Evolutionary conservation across 331 rosid genomes (phyloP).

Genomic region (Telfairia occidentalis): DNA sequence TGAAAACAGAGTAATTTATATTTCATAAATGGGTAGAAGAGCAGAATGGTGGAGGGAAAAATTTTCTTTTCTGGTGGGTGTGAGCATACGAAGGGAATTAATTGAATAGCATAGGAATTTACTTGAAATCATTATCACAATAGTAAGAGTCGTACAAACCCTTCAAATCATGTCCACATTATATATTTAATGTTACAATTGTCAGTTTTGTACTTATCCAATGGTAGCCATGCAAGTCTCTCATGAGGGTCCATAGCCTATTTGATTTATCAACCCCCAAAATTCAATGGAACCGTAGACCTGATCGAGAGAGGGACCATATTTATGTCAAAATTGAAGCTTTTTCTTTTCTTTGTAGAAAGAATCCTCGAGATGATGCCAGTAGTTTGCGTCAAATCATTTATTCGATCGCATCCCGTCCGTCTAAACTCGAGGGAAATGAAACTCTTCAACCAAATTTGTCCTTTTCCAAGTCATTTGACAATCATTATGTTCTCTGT

Average conservation of each 20-base stretch:
- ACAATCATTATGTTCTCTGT: slow-evolving; percentile 5
- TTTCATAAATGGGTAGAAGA: not conserved
- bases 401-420: not conserved
- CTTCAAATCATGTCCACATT: slow-evolving; percentile 13
- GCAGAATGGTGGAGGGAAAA: not conserved
- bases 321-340: slow-evolving; percentile 5
- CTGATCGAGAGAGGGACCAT: slow-evolving; percentile 8
- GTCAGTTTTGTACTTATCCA: slow-evolving; percentile 17
- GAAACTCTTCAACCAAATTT: not conserved
- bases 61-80: slow-evolving; percentile 1
- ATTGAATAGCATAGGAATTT: not conserved
- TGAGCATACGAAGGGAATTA: not conserved
- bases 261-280: slow-evolving; percentile 11
- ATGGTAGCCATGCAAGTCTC: slow-evolving; percentile 12
- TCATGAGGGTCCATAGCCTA: slow-evolving; percentile 8
- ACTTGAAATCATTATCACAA: slow-evolving; percentile 9
- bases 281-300: slow-evolving; percentile 7
- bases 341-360: not conserved
- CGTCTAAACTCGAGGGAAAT: not conserved
- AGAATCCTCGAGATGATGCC: not conserved
- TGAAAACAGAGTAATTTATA: not conserved
- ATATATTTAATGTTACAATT: slow-evolving; percentile 3
- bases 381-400: not conserved
- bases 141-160: slow-evolving; percentile 7
- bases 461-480: slow-evolving; percentile 5